phyloP scores from a whole-genome alignment of 345 rosid genomes.

The Arabidopsis suecica region DNA sequence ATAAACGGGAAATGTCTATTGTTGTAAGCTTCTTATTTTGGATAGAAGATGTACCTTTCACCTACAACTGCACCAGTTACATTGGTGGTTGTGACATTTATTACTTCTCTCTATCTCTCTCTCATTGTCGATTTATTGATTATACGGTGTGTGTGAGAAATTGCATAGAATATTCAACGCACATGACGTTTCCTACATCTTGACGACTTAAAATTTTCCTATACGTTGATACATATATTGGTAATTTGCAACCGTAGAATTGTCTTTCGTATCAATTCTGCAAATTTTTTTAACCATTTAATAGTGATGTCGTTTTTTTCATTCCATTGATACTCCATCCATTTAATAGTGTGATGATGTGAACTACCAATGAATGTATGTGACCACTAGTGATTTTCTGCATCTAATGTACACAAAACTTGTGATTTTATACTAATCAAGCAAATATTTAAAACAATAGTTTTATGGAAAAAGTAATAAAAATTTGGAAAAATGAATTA shows the following conservation, averaged over 20 bases:
- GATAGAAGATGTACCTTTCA: constrained; percentile 36
- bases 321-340: constrained; percentile 6
- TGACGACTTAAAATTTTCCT: neutral
- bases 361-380: neutral
- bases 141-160: constrained; percentile 16
- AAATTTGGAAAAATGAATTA: neutral
- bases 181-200: constrained; percentile 11
- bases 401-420: neutral
- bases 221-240: neutral
- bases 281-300: neutral
- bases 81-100: constrained; percentile 45
- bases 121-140: constrained; percentile 28
- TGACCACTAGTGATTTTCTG: constrained; percentile 9
- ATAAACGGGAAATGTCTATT: constrained; percentile 30
- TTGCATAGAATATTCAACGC: constrained; percentile 38
- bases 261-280: neutral
- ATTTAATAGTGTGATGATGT: neutral
- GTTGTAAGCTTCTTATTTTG: constrained; percentile 39
- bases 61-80: constrained; percentile 36
- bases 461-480: neutral
- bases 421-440: neutral
- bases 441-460: neutral
- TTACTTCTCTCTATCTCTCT: constrained; percentile 10
- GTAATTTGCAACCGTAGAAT: constrained; percentile 3
- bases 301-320: constrained; percentile 12